Evolutionary conservation across 2,329 filamentous ascomycete genomes (phyloP), one percentile per base, ranked within the genome.

Genomic region (Grosmannia huntii): DNA sequence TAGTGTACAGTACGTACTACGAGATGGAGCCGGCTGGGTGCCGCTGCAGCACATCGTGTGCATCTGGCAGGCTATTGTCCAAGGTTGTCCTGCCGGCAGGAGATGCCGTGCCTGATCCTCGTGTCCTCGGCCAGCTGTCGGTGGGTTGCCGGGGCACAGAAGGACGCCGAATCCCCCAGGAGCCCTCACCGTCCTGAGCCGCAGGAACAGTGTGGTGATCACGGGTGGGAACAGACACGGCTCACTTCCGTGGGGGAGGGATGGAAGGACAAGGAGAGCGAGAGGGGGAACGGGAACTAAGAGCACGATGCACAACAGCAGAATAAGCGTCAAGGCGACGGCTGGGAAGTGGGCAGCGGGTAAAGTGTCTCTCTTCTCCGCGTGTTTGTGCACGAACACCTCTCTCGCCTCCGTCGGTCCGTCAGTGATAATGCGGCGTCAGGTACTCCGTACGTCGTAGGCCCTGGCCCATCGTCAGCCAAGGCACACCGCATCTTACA

Each of bases 31-130:
- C 48, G 21, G 48, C 31, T 33, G 31, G 31, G 38, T 55, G 56
- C 57, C 57, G 53, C 41, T 46, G 41, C 31, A 38, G 56, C 38
- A 41, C 38, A 16, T 41, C 19, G 38, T 41, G 38, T 59, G 59
- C 56, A 57, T 60, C 57, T 58, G 48, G 38, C 38, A 41, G 31
- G 31, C 31, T 33, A 33, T 33, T 23, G 33, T 19, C 14, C 12
- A 19, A 12, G 19, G 28, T 11, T 38, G 51, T 53, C 28, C 21
- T 19, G 21, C n/a, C 44, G 44, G 44, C 19, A 11, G 19, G 44
- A 23, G 44, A 48, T 48, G 44, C 44, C 44, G n/a, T 11, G 11
- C 21, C 19, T 48, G 44, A 48, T 25, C 1, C 44, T 23, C 44
- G 44, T 12, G 21, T n/a, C 44, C 44, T 21, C 44, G 21, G 44